phyloP scores from a whole-genome alignment of 768 basidiomycete species.

The Mycena metata region DNA sequence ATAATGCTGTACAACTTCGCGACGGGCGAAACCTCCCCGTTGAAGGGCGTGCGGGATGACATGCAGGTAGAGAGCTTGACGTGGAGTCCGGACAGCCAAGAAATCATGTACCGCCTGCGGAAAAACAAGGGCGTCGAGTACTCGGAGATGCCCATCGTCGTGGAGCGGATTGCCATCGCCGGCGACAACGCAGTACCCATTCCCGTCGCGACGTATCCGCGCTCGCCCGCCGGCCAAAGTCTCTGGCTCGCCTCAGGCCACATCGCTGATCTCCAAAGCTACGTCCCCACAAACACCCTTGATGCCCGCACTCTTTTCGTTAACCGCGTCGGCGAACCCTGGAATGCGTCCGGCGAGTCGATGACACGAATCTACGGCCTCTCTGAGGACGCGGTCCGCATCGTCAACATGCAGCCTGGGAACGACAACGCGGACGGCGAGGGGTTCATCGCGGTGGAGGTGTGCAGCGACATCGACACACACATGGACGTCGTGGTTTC shows the following conservation, averaged over 20 bases:
- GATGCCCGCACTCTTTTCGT: slow-evolving; percentile 50
- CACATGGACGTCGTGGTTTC: slow-evolving; percentile 52
- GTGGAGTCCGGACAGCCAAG: slow-evolving; percentile 50
- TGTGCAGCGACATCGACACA: slow-evolving; percentile 58
- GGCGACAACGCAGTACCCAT: slow-evolving; percentile 35
- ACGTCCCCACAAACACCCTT: slow-evolving; percentile 46
- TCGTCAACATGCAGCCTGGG: slow-evolving; percentile 49
- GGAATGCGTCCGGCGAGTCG: slow-evolving; percentile 18
- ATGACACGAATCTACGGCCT: slow-evolving; percentile 45
- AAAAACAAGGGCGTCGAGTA: slow-evolving; percentile 46
- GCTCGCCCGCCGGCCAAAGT: slow-evolving; percentile 50
- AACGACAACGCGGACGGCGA: slow-evolving; percentile 20
- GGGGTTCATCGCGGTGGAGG: slow-evolving; percentile 49
- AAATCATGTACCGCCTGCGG: slow-evolving; percentile 49
- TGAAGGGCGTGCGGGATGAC: slow-evolving; percentile 42
- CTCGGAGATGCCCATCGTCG: slow-evolving; percentile 46
- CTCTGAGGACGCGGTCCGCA: slow-evolving; percentile 49
- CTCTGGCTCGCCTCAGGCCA: slow-evolving; percentile 48
- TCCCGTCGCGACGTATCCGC: slow-evolving; percentile 46
- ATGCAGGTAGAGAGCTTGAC: slow-evolving; percentile 48
- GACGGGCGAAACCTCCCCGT: slow-evolving; percentile 39
- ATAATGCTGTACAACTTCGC: slow-evolving; percentile 46
- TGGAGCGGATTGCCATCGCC: slow-evolving; percentile 44
- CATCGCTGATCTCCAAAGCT: slow-evolving; percentile 48
- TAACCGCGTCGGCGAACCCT: slow-evolving; percentile 35